phyloP scores from a whole-genome alignment of 306 rosid species.

The Myrica gale region DNA sequence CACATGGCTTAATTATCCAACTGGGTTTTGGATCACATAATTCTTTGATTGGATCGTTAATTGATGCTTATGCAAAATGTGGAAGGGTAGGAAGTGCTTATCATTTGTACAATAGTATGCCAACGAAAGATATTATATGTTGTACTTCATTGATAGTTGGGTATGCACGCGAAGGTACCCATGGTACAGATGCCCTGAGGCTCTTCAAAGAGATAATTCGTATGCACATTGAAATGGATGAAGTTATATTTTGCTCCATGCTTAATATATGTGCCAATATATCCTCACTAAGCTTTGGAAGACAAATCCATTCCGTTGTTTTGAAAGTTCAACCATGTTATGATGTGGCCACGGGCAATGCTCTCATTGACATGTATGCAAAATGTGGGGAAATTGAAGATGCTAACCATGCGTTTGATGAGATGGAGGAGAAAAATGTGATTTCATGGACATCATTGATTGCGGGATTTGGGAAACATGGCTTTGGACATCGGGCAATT shows the following conservation, averaged over 20 bases:
- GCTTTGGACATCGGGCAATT: constrained; percentile 32
- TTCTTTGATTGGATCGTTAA: constrained; percentile 30
- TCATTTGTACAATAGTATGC: constrained; percentile 29
- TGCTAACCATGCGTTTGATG: constrained; percentile 28
- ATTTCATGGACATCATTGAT: constrained; percentile 36
- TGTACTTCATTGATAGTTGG: constrained; percentile 33
- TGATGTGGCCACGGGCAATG: constrained; percentile 41
- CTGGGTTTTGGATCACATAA: constrained; percentile 30
- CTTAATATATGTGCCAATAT: constrained; percentile 34
- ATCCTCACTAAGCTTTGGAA: constrained; percentile 35
- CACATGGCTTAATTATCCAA: constrained; percentile 29
- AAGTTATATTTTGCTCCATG: constrained; percentile 31
- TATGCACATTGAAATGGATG: constrained; percentile 20
- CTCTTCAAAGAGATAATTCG: constrained; percentile 26
- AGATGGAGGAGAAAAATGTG: constrained; percentile 35
- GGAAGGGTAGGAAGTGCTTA: constrained; percentile 28
- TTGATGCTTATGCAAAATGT: constrained; percentile 35
- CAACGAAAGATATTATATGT: constrained; percentile 29
- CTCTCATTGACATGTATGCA: constrained; percentile 39
- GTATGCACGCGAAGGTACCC: constrained; percentile 26
- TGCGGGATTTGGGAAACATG: constrained; percentile 39
- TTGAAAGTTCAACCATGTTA: constrained; percentile 22
- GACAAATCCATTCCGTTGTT: constrained; percentile 33
- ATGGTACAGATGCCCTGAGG: constrained; percentile 13
- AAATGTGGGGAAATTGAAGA: constrained; percentile 37